Base-by-base conservation (phyloP, 768 basidiomycete genomes). In the Lentinula edodes region DNA sequence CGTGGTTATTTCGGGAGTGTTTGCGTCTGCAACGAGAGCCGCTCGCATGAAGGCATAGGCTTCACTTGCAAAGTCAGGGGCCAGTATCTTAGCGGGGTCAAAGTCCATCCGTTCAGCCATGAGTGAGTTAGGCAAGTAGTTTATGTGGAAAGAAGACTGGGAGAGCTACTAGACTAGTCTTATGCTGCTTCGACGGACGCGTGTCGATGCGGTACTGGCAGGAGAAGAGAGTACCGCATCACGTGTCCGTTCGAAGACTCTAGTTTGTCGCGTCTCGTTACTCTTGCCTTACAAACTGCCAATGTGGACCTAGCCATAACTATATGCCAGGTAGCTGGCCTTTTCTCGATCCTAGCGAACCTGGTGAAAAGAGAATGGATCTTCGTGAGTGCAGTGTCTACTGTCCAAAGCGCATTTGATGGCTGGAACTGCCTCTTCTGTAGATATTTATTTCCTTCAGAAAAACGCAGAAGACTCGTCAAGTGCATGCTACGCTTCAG, bases 361-460 rank as follows among this genome's bases (percentile, higher is more conserved):
- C 28, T 3, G 28, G 28, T 28, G 28, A 28, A 28, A 9, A 89
- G 89, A 69, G 88, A 90, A 69, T 90, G 89, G 89, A 88, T 90
- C 67, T 90, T 90, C 67, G 88, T 39, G 38, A 8, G 6, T 39
- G 9, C 38, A 39, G 38, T 28, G 28, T 28, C 38, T 39, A 39
- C 7, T 8, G 7, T 39, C 38, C 28, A 3, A 39, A 39, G 38
- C 38, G 38, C 38, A 39, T 39, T 9, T 88, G 89, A 69, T 66
- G 84, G 71, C 6, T 12, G 0, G 23, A 50, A 50, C 16, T 43
- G n/a, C 16, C 56, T 20, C 16, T 16, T 56, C 7, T 46, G 28
- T 66, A 90, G 88, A 91, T 67, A 90, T 91, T 51, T 91, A 91
- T 73, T 92, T 90, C 70, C 83, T 84, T 64, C 89, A 89, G 71